phyloP scores from a whole-genome alignment of 148 eudicot species.

The Spergularia marina region DNA sequence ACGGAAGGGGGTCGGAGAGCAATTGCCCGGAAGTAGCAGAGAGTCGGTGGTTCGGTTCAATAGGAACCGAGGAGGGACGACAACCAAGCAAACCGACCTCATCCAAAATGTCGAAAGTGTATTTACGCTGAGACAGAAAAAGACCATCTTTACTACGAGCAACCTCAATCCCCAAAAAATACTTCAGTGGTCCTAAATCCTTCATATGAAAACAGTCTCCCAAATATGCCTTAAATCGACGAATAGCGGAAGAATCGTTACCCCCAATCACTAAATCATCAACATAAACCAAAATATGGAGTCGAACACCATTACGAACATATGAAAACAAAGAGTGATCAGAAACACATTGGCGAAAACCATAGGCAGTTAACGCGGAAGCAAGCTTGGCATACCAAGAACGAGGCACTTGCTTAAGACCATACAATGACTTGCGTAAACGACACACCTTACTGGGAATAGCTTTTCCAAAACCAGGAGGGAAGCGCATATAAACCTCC shows the following conservation, averaged over 20 bases:
- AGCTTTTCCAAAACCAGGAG: no score
- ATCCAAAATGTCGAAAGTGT: neutral
- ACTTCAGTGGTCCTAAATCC: neutral
- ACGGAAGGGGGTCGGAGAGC: neutral
- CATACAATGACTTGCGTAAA: no score
- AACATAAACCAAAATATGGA: neutral
- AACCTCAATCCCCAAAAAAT: conserved; percentile 3
- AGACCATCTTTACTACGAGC: neutral
- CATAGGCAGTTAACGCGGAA: neutral
- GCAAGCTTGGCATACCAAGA: neutral
- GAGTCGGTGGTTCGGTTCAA: neutral
- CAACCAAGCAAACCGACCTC: neutral
- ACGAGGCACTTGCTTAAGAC: no score
- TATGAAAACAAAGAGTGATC: neutral
- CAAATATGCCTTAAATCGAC: neutral
- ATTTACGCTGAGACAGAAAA: no score
- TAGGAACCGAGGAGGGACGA: neutral
- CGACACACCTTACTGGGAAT: no score
- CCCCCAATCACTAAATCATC: neutral
- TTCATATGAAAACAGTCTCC: neutral
- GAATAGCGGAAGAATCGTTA: neutral
- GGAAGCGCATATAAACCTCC: no score
- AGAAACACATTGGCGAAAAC: neutral
- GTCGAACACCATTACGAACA: neutral
- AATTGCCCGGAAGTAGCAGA: neutral